Evolutionary conservation across 2,329 filamentous ascomycete species (phyloP).

Genomic region (Ceratocystis smalleyi): DNA sequence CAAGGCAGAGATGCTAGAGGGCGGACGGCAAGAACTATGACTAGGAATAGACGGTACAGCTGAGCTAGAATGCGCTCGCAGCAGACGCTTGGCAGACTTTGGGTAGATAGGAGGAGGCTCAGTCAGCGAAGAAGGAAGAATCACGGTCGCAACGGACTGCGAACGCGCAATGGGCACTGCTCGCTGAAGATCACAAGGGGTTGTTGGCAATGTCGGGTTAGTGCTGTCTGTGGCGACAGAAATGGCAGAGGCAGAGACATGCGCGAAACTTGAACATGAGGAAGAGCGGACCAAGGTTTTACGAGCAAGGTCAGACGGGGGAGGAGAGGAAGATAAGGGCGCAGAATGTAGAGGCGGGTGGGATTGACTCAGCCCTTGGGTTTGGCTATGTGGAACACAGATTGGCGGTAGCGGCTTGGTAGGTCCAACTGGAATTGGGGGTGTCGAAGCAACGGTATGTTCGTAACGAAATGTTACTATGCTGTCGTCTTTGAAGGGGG

Average conservation of each 20-base stretch:
- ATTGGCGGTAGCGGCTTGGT: slow-evolving; percentile 18
- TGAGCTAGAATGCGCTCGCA: slow-evolving; percentile 5
- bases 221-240: too few species aligned
- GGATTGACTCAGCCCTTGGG: neutral
- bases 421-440: slow-evolving; percentile 32
- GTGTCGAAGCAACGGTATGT: slow-evolving; percentile 41
- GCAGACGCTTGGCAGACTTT: neutral
- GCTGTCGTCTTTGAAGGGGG: slow-evolving; percentile 34
- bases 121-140: neutral
- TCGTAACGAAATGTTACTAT: slow-evolving; percentile 46
- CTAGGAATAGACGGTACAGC: neutral
- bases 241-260: neutral
- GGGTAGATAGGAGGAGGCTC: neutral
- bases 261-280: neutral
- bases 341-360: neutral
- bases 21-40: neutral
- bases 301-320: neutral
- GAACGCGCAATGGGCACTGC: neutral
- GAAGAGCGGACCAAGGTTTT: neutral
- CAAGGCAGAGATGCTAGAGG: neutral
- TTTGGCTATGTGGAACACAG: slow-evolving; percentile 8
- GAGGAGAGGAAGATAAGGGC: slow-evolving; percentile 2
- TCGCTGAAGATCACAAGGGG: neutral
- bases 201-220: neutral
- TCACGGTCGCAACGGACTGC: neutral